Percentiles rank a stretch among this genome's conserved stretches.
Evolutionary conservation across 2,329 filamentous ascomycete species (phyloP).

Genomic region (Talaromyces funiculosus): DNA sequence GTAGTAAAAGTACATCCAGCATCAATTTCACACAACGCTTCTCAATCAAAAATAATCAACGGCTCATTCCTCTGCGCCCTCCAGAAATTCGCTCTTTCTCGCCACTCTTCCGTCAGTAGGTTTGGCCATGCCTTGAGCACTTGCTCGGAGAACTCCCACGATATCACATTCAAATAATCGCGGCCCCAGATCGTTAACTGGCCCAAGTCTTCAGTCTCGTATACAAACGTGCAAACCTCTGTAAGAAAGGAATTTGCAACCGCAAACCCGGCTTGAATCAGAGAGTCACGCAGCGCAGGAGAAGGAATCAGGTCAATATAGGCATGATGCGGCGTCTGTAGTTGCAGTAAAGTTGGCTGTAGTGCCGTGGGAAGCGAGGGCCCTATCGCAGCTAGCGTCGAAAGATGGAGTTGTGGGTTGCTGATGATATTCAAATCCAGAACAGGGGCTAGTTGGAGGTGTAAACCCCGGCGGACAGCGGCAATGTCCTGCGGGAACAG

Average conservation of each 20-base stretch:
- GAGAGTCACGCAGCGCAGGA: conserved; percentile 33
- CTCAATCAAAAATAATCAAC: conserved; percentile 15
- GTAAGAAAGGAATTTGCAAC: conserved; percentile 34
- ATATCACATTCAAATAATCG: conserved; percentile 37
- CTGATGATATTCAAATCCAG: conserved; percentile 26
- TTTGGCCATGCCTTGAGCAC: conserved; percentile 39
- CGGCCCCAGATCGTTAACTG: conserved; percentile 43
- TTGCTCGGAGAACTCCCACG: conserved; percentile 40
- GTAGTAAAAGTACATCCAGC: neutral
- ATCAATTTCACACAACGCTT: neutral
- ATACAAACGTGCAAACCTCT: conserved; percentile 33
- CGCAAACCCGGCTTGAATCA: conserved; percentile 32
- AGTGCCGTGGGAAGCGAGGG: conserved; percentile 29
- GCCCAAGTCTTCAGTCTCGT: conserved; percentile 32
- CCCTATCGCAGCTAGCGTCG: conserved; percentile 24
- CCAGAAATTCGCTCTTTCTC: conserved; percentile 39
- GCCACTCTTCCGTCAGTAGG: conserved; percentile 35
- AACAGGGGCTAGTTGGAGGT: conserved; percentile 32
- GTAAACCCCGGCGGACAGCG: conserved; percentile 30
- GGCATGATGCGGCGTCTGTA: conserved; percentile 37
- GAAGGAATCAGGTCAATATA: conserved; percentile 42
- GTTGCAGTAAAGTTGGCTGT: conserved; percentile 36
- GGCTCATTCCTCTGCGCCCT: conserved; percentile 33
- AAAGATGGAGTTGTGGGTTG: conserved; percentile 31
- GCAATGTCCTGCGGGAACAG: conserved; percentile 32